Evolutionary conservation across 2,329 filamentous ascomycete species (phyloP).

Genomic region (Microdochium bolleyi): DNA sequence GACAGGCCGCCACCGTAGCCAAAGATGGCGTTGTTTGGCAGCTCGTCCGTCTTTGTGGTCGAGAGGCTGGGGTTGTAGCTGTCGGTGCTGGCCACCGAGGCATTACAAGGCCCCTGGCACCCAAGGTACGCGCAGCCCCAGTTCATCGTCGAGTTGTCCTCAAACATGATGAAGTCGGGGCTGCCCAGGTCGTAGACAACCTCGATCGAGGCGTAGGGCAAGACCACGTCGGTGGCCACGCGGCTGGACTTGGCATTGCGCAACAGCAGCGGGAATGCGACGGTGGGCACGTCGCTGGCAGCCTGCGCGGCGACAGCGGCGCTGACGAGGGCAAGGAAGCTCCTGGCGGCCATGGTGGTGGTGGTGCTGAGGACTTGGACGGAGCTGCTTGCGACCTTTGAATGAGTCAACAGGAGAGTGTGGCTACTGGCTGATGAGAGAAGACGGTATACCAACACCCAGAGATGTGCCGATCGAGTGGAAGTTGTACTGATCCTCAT

Average conservation of each 20-base stretch:
- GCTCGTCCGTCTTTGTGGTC: conserved; percentile 4
- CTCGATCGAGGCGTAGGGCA: conserved; percentile 12
- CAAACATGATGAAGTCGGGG: conserved; percentile 14
- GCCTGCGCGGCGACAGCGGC: neutral
- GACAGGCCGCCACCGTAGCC: conserved; percentile 8
- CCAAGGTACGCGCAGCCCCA: conserved; percentile 5
- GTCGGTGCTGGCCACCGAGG: conserved; percentile 3
- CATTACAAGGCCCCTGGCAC: conserved; percentile 6
- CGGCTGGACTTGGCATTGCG: neutral
- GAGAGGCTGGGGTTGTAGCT: neutral
- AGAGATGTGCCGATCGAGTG: no score
- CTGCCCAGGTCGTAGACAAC: conserved; percentile 14
- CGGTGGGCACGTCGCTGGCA: neutral
- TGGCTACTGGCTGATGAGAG: no score
- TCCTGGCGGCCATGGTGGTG: neutral
- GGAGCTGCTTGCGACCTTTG: no score
- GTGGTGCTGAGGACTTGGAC: neutral
- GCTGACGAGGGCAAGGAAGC: neutral
- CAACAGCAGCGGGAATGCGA: neutral
- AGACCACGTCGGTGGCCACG: conserved; percentile 9
- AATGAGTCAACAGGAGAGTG: no score
- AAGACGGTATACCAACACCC: no score
- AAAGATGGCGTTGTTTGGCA: conserved; percentile 4
- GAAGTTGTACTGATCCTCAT: no score
- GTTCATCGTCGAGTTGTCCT: conserved; percentile 5